Evolutionary conservation across 495 filamentous ascomycete species (phyloP).

Genomic region (Lepraria neglecta): DNA sequence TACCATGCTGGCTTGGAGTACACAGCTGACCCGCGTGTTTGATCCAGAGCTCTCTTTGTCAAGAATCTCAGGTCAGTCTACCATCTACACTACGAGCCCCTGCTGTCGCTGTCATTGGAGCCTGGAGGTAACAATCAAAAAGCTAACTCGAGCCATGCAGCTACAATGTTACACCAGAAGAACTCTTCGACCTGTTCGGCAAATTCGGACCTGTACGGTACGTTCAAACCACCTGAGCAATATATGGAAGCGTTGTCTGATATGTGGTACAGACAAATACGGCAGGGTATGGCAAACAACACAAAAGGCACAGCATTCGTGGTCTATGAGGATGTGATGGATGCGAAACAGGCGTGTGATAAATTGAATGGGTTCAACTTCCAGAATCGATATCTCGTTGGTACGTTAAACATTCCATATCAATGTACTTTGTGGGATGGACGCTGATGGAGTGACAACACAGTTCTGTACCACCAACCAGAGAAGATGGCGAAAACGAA

Average conservation of each 20-base stretch:
- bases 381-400: constrained; percentile 98
- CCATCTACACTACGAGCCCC: constrained; percentile 23
- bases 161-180: constrained; percentile 92
- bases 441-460: constrained; percentile 20
- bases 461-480: constrained; percentile 96
- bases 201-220: constrained; percentile 94
- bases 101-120: background rate
- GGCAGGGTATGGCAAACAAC: constrained; percentile 93
- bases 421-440: background rate
- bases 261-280: constrained; percentile 68
- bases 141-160: constrained; percentile 38
- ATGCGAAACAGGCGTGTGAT: constrained; percentile 97
- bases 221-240: constrained; percentile 29
- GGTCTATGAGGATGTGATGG: constrained; percentile 98
- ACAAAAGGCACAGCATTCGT: constrained; percentile 98
- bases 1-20: background rate
- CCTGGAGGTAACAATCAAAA: constrained; percentile 12
- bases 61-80: constrained; percentile 83
- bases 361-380: constrained; percentile 99
- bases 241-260: background rate
- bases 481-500: constrained; percentile 93
- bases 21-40: constrained; percentile 8
- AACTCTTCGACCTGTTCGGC: constrained; percentile 90
- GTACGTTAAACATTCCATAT: constrained; percentile 48
- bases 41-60: constrained; percentile 85